phyloP scores from a whole-genome alignment of 441 rosid species.

The Adansonia rubrostipa region DNA sequence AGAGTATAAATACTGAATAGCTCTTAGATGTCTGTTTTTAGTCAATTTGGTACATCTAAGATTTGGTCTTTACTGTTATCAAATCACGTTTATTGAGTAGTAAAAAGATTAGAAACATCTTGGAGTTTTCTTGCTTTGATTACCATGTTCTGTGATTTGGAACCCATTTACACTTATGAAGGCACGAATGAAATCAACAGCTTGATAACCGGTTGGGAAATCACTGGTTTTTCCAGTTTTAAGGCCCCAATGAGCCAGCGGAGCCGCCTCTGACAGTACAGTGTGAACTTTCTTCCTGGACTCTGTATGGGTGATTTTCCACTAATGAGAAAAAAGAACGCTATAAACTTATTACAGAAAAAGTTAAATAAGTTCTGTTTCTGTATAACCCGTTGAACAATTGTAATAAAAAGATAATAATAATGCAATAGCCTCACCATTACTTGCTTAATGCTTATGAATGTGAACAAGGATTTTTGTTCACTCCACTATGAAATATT shows the following conservation, averaged over 20 bases:
- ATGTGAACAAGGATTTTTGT: neutral
- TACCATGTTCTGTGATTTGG: slow-evolving; percentile 79
- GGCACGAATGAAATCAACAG: slow-evolving; percentile 91
- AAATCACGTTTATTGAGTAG: neutral
- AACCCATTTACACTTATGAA: slow-evolving; percentile 89
- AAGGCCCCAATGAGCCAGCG: slow-evolving; percentile 50
- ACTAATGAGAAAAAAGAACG: neutral
- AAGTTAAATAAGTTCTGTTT: neutral
- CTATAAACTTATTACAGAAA: neutral
- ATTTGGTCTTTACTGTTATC: neutral
- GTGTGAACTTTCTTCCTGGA: neutral
- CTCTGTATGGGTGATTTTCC: neutral
- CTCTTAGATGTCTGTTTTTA: neutral
- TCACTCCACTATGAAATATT: neutral
- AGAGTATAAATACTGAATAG: neutral
- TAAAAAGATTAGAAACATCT: neutral
- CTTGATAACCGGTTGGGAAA: slow-evolving; percentile 82
- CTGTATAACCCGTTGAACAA: neutral
- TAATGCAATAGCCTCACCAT: neutral
- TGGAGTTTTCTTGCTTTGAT: slow-evolving; percentile 1
- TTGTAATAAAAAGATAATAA: neutral
- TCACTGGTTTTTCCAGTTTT: slow-evolving; percentile 87
- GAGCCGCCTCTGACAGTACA: slow-evolving; percentile 62
- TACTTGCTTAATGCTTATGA: slow-evolving; percentile 2
- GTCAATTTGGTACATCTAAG: neutral